Conservation (phyloP, 495 filamentous ascomycete genomes). For the Cryomyces minteri region DNA sequence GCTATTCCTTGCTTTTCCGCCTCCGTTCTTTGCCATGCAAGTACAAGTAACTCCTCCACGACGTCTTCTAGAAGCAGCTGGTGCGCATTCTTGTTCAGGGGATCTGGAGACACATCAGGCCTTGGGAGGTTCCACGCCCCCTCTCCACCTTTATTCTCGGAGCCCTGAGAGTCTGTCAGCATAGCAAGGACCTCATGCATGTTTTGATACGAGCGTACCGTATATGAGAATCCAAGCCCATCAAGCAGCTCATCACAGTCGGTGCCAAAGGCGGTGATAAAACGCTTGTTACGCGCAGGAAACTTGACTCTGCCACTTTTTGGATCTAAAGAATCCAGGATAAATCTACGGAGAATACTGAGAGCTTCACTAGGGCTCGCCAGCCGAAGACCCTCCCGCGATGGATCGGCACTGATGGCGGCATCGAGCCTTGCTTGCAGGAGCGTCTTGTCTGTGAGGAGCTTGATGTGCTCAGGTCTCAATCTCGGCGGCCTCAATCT, state of each 20-base stretch:
- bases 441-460: constrained; percentile 36
- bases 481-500: constrained; percentile 36
- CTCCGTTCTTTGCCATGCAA: constrained; percentile 26
- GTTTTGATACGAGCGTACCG: background rate
- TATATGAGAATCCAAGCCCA: constrained; percentile 39
- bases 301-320: constrained; percentile 32
- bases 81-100: constrained; percentile 26
- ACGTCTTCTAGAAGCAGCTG: constrained; percentile 37
- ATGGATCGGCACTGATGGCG: constrained; percentile 36
- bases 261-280: constrained; percentile 46
- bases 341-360: constrained; percentile 38
- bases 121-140: constrained; percentile 24
- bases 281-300: constrained; percentile 50
- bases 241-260: constrained; percentile 43
- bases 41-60: constrained; percentile 28
- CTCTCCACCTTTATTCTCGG: constrained; percentile 3
- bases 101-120: constrained; percentile 16
- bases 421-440: constrained; percentile 32
- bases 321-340: constrained; percentile 38
- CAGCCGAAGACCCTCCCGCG: constrained; percentile 30
- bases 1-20: constrained; percentile 24
- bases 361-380: constrained; percentile 31
- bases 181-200: background rate
- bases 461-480: constrained; percentile 24
- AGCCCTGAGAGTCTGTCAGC: background rate